A percentile compares a stretch with the other conserved stretches of the same genome.
phyloP scores from a whole-genome alignment of 2,329 filamentous ascomycete species.

The Aspergillus sp. region DNA sequence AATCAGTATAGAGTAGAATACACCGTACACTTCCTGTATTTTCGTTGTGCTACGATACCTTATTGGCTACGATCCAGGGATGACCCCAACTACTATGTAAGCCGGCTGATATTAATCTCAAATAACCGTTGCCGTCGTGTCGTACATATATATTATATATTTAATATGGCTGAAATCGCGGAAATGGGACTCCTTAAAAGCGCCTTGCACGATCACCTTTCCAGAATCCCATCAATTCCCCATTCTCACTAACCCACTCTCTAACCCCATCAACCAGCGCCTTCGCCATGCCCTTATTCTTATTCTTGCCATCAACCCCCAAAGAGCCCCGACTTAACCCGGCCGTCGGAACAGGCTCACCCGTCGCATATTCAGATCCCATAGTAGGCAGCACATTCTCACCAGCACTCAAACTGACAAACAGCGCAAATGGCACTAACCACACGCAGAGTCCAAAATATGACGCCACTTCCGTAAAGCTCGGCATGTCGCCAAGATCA shows the following conservation, averaged over 20 bases:
- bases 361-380: conserved; percentile 71
- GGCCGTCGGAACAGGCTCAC: conserved; percentile 37
- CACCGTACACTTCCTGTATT: no score
- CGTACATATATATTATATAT: conserved; percentile 2
- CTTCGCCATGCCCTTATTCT: conserved; percentile 63
- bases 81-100: background rate
- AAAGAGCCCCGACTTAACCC: conserved; percentile 27
- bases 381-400: conserved; percentile 95
- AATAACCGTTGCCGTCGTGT: background rate
- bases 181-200: conserved; percentile 28
- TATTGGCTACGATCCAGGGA: no score
- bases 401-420: conserved; percentile 88
- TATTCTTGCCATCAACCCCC: conserved; percentile 40
- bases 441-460: conserved; percentile 97
- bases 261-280: conserved; percentile 59
- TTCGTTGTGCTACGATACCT: no score
- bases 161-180: background rate
- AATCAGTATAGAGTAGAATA: no score
- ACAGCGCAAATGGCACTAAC: conserved; percentile 92
- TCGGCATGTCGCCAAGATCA: conserved; percentile 60
- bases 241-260: conserved; percentile 63
- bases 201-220: conserved; percentile 56
- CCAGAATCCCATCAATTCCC: conserved; percentile 63
- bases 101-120: background rate
- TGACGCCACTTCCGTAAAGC: conserved; percentile 90